phyloP scores from a whole-genome alignment of 2,329 filamentous ascomycete genomes.

The Fusarium buxicola region DNA sequence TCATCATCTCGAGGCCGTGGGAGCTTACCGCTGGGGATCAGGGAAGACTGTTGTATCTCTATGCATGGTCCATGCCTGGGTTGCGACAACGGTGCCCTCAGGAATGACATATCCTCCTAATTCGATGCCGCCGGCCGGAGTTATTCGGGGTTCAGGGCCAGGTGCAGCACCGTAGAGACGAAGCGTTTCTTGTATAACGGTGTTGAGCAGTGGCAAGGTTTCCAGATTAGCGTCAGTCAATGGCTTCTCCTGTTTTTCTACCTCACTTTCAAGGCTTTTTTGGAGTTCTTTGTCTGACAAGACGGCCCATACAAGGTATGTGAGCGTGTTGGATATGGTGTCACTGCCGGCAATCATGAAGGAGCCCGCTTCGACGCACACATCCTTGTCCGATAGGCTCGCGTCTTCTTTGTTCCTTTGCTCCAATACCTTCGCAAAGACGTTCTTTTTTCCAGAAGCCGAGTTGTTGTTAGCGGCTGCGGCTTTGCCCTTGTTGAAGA shows the following conservation, averaged over 20 bases:
- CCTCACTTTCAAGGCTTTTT: slow-evolving; percentile 6
- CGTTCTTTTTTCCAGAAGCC: too few relatives aligned
- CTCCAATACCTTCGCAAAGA: too few relatives aligned
- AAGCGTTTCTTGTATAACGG: slow-evolving; percentile 26
- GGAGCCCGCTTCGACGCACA: slow-evolving; percentile 11
- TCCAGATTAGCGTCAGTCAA: slow-evolving; percentile 1
- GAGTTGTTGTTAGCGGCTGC: too few relatives aligned
- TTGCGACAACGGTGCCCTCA: background rate
- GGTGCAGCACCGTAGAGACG: slow-evolving; percentile 31
- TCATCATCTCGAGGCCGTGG: background rate
- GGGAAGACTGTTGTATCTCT: slow-evolving; percentile 5
- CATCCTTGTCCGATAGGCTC: too few relatives aligned
- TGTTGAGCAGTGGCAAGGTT: slow-evolving; percentile 11
- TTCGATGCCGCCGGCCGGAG: background rate
- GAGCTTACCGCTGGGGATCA: slow-evolving; percentile 7
- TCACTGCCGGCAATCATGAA: slow-evolving; percentile 27
- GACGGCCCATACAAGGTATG: slow-evolving; percentile 30
- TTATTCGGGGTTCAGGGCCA: slow-evolving; percentile 12
- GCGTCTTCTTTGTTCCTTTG: too few relatives aligned
- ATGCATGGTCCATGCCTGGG: slow-evolving; percentile 25
- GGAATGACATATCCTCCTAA: background rate
- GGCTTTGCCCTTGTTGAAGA: too few relatives aligned
- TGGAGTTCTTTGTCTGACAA: slow-evolving; percentile 11
- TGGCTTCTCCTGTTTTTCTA: background rate
- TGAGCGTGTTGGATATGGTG: slow-evolving; percentile 22